These are phyloP conservation scores for Cercospora sesami DNA, from an alignment of 2,329 filamentous ascomycete genomes.

Conservation along the genomic window DNA sequence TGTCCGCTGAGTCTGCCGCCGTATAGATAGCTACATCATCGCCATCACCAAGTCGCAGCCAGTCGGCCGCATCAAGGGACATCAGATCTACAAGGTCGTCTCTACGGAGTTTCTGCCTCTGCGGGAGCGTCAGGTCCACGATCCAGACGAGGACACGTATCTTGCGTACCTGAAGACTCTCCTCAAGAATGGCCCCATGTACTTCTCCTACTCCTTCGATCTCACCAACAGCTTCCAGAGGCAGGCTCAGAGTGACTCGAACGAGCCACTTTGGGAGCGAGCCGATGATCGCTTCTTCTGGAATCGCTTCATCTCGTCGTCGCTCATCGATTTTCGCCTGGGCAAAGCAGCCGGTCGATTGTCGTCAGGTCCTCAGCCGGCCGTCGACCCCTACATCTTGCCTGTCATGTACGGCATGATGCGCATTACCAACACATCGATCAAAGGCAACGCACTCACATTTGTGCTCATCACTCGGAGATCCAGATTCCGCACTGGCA, in stretches of 20 bases:
- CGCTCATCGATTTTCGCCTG: constrained; percentile 84
- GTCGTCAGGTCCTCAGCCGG: constrained; percentile 69
- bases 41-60: constrained; percentile 92
- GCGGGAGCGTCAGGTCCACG: constrained; percentile 85
- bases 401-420: constrained; percentile 97
- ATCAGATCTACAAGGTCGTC: constrained; percentile 92
- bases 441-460: constrained; percentile 82
- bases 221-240: constrained; percentile 96
- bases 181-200: constrained; percentile 84
- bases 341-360: constrained; percentile 59
- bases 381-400: constrained; percentile 85
- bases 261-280: constrained; percentile 80
- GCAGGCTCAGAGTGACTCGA: constrained; percentile 73
- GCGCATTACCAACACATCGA: constrained; percentile 79
- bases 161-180: constrained; percentile 77
- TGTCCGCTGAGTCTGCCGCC: constrained; percentile 16
- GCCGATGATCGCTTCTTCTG: constrained; percentile 98
- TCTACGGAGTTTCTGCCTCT: constrained; percentile 91
- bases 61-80: constrained; percentile 86
- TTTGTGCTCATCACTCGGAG: constrained; percentile 85
- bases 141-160: constrained; percentile 92
- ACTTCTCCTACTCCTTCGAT: constrained; percentile 97
- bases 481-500: constrained; percentile 84
- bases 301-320: constrained; percentile 90
- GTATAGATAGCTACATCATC: constrained; percentile 90